Evolutionary conservation across 1,284 basidiomycete genomes (phyloP).

Genomic region (Trametes hirsuta): DNA sequence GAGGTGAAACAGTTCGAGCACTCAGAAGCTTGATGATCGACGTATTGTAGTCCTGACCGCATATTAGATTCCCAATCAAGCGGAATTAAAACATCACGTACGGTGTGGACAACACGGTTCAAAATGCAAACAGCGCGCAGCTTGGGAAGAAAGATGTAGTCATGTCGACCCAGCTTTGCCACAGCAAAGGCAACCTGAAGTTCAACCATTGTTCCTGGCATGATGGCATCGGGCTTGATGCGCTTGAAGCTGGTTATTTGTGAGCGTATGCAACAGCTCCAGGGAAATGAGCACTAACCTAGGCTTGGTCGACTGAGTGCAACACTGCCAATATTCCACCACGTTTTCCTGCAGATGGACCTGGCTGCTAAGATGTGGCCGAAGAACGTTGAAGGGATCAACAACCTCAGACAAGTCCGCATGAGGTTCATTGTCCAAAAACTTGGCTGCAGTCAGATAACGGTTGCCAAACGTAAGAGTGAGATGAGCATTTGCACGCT

Average conservation of each 20-base stretch:
- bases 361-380: neutral
- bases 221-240: neutral
- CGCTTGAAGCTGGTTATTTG: neutral
- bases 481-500: neutral
- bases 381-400: neutral
- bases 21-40: neutral
- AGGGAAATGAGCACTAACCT: neutral
- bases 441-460: neutral
- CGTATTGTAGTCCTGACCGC: neutral
- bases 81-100: no score
- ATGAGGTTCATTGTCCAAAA: neutral
- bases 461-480: neutral
- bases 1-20: neutral
- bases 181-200: neutral
- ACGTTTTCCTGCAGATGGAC: neutral
- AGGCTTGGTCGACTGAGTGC: neutral
- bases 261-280: no score
- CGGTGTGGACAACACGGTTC: no score
- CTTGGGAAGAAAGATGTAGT: neutral
- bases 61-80: neutral
- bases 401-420: neutral
- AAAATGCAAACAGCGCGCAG: no score
- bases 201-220: neutral
- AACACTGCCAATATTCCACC: neutral
- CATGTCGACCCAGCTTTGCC: neutral